These are phyloP conservation scores for Aspergillus hortae DNA, from an alignment of 2,329 filamentous ascomycete genomes.

Conservation along the genomic window DNA sequence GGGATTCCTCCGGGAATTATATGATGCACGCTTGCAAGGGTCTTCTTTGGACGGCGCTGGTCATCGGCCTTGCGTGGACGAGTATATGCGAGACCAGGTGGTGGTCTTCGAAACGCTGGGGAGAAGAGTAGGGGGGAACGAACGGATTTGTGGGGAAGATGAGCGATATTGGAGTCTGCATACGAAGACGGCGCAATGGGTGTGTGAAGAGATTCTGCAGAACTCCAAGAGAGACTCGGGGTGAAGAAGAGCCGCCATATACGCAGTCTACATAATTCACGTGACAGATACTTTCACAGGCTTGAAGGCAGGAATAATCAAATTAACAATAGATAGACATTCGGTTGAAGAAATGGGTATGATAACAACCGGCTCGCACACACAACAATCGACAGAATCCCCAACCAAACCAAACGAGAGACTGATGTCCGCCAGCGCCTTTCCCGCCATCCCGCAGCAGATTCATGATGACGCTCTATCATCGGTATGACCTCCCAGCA, in stretches of 20 bases:
- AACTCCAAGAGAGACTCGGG: not conserved
- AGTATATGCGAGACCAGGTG: constrained; percentile 56
- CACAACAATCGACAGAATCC: constrained; percentile 5
- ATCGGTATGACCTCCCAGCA: not conserved
- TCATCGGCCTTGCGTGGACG: constrained; percentile 48
- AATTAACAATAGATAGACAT: constrained; percentile 6
- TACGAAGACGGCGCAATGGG: constrained; percentile 44
- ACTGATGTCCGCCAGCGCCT: constrained; percentile 4
- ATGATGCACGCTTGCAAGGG: constrained; percentile 26
- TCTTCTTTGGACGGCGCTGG: not conserved
- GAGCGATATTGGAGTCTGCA: constrained; percentile 37
- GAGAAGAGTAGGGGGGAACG: constrained; percentile 10
- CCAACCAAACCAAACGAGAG: constrained; percentile 4
- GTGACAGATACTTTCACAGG: too few relatives aligned
- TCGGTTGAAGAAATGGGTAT: constrained; percentile 5
- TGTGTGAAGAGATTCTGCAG: constrained; percentile 38
- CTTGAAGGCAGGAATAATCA: not conserved
- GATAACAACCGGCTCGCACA: constrained; percentile 6
- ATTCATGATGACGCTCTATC: constrained; percentile 3
- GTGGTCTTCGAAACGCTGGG: constrained; percentile 59
- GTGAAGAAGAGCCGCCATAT: too few relatives aligned
- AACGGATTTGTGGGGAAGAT: constrained; percentile 21
- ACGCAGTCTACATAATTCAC: too few relatives aligned
- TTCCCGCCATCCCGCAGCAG: constrained; percentile 7
- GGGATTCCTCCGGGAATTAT: constrained; percentile 45